Evolutionary conservation across 257 asterid species (phyloP), one percentile per base, ranked within the genome.

Genomic region (Dorcoceras hygrometricum): DNA sequence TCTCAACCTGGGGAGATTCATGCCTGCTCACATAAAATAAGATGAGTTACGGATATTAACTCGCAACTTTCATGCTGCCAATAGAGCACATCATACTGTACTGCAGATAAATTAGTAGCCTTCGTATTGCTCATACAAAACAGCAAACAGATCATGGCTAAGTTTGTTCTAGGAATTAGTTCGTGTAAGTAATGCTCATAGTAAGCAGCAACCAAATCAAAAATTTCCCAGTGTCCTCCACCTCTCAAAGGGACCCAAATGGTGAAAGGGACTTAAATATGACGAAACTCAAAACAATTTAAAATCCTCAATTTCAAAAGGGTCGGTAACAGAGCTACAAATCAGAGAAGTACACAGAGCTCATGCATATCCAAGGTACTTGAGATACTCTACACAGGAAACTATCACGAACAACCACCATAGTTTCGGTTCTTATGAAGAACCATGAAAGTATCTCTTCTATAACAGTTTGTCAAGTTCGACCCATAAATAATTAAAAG

Each of bases 1-100:
- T 87, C 86, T 94, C 97, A 72, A 88, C 85, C 81, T 94, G 99
- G 29, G 99, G 99, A 65, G 82, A 82, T 73, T 94, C 99, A 71
- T 94, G 95, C 95, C 98, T 92, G 95, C 72, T 53, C 72, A 60
- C 8, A 70, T 26, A 76, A 69, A 69, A 63, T 58, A 29, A 71
- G 48, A 61, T 39, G 46, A 58, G 58, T 77, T 65, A 61, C 55
- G 61, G 26, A 56, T 25, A 70, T 8, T 63, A 29, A 36, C 19
- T 20, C 48, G 34, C 54, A 68, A 73, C 65, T 67, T 63, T 63
- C 71, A 74, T 22, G 34, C 56, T 10, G 55, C 22, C 19, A 59
- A 53, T 20, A 31, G 14, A 57, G 12, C 4, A 59, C 58, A 23
- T 28, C 26, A 54, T 25, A 27, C 25, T 28, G 43, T 57, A 24